Evolutionary conservation across 2,329 filamentous ascomycete genomes (phyloP).

Genomic region (Canariomyces notabilis): DNA sequence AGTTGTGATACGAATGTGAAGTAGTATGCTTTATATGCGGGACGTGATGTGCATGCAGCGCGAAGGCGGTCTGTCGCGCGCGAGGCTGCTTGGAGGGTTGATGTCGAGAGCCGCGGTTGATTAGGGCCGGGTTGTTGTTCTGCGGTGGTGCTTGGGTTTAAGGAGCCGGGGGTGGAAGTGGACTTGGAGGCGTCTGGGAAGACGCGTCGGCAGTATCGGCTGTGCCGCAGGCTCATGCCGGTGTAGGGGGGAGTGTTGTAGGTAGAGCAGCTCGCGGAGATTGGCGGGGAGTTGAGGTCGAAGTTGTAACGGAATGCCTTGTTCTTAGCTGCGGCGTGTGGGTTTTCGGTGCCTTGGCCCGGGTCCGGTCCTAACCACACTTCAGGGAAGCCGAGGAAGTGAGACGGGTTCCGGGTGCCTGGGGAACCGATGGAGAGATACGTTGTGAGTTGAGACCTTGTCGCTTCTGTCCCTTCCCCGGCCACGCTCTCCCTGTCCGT

Average conservation of each 20-base stretch:
- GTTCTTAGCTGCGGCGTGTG: no score
- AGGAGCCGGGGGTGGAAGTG: not conserved
- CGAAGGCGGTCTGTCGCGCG: not conserved
- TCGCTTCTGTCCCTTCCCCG: no score
- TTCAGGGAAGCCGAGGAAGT: constrained; percentile 4
- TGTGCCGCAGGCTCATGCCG: constrained; percentile 1
- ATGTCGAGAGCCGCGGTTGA: no score
- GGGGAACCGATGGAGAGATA: constrained; percentile 4
- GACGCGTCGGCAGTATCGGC: constrained; percentile 6
- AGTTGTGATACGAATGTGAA: not conserved
- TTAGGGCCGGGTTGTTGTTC: not conserved
- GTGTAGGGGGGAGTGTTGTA: constrained; percentile 1
- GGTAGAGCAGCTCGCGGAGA: not conserved
- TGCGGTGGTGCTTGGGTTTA: not conserved
- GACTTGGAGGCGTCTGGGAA: constrained; percentile 1
- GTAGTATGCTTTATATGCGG: not conserved
- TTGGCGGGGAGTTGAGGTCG: no score
- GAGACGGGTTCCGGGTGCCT: not conserved
- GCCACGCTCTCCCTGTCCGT: not conserved
- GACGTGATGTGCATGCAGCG: not conserved
- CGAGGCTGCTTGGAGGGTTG: not conserved
- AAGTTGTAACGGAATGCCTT: no score
- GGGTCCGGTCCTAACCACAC: not conserved
- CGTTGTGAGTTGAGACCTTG: not conserved
- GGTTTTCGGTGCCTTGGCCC: no score